Conservation (phyloP, 2,329 filamentous ascomycete species). For the Alternaria angustiovoidea region DNA sequence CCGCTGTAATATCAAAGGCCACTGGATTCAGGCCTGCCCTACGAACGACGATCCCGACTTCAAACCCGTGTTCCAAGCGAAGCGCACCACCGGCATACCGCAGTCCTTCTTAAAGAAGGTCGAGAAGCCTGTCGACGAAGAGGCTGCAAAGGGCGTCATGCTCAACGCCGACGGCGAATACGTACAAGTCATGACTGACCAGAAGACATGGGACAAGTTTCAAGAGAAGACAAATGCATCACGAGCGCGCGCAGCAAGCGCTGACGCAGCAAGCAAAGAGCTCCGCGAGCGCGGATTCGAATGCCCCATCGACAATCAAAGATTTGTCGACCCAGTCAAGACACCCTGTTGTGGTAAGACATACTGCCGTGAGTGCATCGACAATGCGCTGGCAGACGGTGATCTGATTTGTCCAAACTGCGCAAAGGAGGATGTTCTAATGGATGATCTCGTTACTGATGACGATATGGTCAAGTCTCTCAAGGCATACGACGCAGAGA, state of each 20-base stretch:
- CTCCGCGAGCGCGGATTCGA: slow-evolving; percentile 87
- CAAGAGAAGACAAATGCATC: slow-evolving; percentile 92
- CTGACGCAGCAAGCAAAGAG: slow-evolving; percentile 81
- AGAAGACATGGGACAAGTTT: slow-evolving; percentile 95
- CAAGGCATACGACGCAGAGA: slow-evolving; percentile 72
- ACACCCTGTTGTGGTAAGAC: slow-evolving; percentile 98
- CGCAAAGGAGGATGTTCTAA: slow-evolving; percentile 86
- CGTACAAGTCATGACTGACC: slow-evolving; percentile 94
- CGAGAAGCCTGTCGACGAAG: slow-evolving; percentile 87
- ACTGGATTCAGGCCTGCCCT: slow-evolving; percentile 98
- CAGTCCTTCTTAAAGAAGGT: slow-evolving; percentile 95
- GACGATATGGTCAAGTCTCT: slow-evolving; percentile 81
- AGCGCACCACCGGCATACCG: slow-evolving; percentile 95
- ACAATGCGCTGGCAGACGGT: slow-evolving; percentile 97
- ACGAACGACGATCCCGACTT: slow-evolving; percentile 98
- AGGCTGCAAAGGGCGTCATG: slow-evolving; percentile 90
- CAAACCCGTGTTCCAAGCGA: slow-evolving; percentile 90
- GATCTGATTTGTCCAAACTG: slow-evolving; percentile 96
- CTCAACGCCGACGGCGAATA: slow-evolving; percentile 97
- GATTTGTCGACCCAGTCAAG: slow-evolving; percentile 99
- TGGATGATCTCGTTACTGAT: slow-evolving; percentile 82
- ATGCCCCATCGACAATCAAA: slow-evolving; percentile 95
- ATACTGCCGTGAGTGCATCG: slow-evolving; percentile 99
- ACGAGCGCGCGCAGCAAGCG: slow-evolving; percentile 80
- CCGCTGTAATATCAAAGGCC: slow-evolving; percentile 95